Evolutionary conservation across 805 yeast species (phyloP).

Genomic region (Wickerhamia fluorescens): DNA sequence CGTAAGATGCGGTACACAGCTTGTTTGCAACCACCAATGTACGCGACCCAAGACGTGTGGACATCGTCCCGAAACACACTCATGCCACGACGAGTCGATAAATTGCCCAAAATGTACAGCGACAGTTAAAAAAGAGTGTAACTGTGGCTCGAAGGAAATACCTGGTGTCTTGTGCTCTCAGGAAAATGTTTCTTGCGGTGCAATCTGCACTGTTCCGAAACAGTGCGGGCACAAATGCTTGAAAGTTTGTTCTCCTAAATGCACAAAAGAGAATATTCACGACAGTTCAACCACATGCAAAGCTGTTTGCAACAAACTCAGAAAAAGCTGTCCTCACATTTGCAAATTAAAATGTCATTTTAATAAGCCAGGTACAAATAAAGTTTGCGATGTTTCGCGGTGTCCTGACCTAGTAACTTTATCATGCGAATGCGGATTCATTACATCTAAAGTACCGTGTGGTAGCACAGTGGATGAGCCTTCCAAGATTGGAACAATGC

Average conservation of each 20-base stretch:
- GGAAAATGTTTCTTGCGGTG: slow-evolving; percentile 56
- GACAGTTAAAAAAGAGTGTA: slow-evolving; percentile 48
- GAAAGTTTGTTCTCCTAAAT: slow-evolving; percentile 49
- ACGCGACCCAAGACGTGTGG: slow-evolving; percentile 56
- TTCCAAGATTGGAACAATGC: slow-evolving; percentile 26
- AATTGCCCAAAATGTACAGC: slow-evolving; percentile 73
- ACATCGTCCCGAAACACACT: slow-evolving; percentile 61
- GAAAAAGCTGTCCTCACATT: slow-evolving; percentile 58
- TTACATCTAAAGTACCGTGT: slow-evolving; percentile 44
- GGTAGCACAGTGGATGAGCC: slow-evolving; percentile 37
- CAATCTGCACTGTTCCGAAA: slow-evolving; percentile 23
- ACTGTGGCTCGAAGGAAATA: slow-evolving; percentile 51
- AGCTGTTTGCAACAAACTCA: slow-evolving; percentile 47
- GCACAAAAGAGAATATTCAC: slow-evolving; percentile 57
- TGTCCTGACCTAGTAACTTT: slow-evolving; percentile 48
- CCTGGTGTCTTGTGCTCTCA: slow-evolving; percentile 68
- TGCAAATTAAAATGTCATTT: slow-evolving; percentile 62
- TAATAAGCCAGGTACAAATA: slow-evolving; percentile 25
- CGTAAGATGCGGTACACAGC: slow-evolving; percentile 69
- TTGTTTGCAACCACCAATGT: slow-evolving; percentile 64
- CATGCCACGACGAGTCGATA: slow-evolving; percentile 62
- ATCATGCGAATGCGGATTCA: slow-evolving; percentile 61
- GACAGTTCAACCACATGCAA: slow-evolving; percentile 43
- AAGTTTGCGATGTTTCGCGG: slow-evolving; percentile 42
- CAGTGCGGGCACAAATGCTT: slow-evolving; percentile 43